Evolutionary conservation across 176 grass and related monocot species (phyloP), one percentile per base, ranked within the genome.

Genomic region (Luzula sylvatica): DNA sequence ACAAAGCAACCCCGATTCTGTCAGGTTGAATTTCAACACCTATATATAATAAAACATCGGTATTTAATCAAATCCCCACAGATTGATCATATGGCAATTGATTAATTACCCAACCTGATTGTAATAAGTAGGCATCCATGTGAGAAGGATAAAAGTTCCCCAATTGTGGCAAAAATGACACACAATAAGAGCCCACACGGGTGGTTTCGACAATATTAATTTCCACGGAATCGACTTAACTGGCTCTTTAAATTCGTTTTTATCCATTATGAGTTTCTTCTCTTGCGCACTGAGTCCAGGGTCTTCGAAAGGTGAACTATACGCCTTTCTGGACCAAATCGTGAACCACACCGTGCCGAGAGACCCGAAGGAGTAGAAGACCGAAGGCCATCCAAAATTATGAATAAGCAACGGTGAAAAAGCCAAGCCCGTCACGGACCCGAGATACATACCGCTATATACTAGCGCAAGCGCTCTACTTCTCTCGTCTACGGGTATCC

Each of bases 41-140:
- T 96, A 69, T 65, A 78, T 62, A 30, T 50, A 69, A 61, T 21
- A 2, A 60, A 63, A 28, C 32, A 49, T 44, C n/a, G 32, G 29
- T 48, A 44, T 23, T 26, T 24, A 38, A 56, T n/a, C 48, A 27
- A 46, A 42, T 75, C 26, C n/a, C 19, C 28, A 21, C 22, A n/a
- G n/a, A n/a, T n/a, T n/a, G n/a, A n/a, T n/a, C n/a, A n/a, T n/a
- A n/a, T n/a, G n/a, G n/a, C n/a, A n/a, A n/a, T n/a, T n/a, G n/a
- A 38, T 21, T 46, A 47, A 9, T 7, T 78, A 96, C 90, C n/a
- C n/a, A n/a, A n/a, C n/a, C 80, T 96, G 84, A 52, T 96, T 88
- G 59, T 96, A 96, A 59, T 96, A 96, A 65, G 84, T 89, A 9
- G 90, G 90, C 90, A 96, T 96, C 90, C 90, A 96, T 63, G 90